Percentiles rank a stretch among this genome's conserved stretches.
These are phyloP conservation scores for Eucalyptus marginata DNA, from an alignment of 345 rosid species.

Conservation along the genomic window DNA sequence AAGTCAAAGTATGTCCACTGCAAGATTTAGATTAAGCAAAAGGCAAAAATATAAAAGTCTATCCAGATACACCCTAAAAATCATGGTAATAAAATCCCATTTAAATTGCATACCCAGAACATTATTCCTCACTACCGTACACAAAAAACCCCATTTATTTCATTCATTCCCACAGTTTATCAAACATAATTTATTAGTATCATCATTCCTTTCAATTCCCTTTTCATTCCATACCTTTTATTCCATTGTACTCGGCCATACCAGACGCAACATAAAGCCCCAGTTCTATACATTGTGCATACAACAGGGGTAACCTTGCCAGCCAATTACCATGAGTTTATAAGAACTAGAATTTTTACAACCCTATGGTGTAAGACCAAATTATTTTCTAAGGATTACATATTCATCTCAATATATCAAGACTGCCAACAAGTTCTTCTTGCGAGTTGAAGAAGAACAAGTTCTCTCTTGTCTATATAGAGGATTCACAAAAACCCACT, in stretches of 20 bases:
- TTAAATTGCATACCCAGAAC: background rate
- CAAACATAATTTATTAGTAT: background rate
- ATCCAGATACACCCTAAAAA: background rate
- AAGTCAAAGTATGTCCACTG: background rate
- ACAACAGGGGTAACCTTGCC: background rate
- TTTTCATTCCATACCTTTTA: background rate
- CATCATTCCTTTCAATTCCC: background rate
- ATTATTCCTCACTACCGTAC: background rate
- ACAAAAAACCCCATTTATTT: background rate
- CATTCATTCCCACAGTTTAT: background rate
- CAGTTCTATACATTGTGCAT: background rate
- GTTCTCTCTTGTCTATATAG: background rate
- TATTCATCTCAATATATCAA: background rate
- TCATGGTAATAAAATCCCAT: background rate
- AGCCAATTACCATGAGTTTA: background rate
- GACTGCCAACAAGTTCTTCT: background rate
- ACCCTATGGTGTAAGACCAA: background rate
- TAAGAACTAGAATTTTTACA: background rate
- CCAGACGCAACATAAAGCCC: background rate
- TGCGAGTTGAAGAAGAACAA: background rate
- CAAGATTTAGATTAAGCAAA: background rate
- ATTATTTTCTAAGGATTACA: background rate
- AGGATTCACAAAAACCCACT: background rate
- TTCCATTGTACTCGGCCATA: background rate
- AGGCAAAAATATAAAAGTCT: background rate